Percentiles rank a stretch among this genome's conserved stretches.
Conservation (phyloP, 2,329 filamentous ascomycete species). For the Arachnomyces sp. region DNA sequence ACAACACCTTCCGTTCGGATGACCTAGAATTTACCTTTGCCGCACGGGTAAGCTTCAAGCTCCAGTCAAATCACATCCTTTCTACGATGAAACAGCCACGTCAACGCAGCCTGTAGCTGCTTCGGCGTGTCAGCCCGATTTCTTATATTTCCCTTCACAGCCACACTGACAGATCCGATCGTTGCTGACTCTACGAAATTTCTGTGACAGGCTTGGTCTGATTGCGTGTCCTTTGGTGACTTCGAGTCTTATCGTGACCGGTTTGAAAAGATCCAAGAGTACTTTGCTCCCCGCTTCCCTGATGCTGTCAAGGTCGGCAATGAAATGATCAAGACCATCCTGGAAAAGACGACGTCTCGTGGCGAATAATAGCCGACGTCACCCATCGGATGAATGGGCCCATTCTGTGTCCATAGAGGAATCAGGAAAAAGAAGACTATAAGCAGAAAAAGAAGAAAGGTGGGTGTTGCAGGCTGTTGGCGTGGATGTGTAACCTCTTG, state of each 20-base stretch:
- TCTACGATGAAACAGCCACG: neutral
- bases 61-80: neutral
- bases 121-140: neutral
- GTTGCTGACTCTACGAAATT: constrained; percentile 3
- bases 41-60: constrained; percentile 51
- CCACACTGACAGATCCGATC: neutral
- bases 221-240: constrained; percentile 82
- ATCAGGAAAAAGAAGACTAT: neutral
- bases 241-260: constrained; percentile 90
- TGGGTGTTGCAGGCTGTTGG: no score
- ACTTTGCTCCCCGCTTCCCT: constrained; percentile 83
- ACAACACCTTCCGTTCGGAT: constrained; percentile 87
- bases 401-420: no score
- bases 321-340: constrained; percentile 92
- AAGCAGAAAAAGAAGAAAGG: neutral
- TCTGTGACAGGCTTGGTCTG: constrained; percentile 67
- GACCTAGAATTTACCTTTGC: constrained; percentile 98
- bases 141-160: neutral
- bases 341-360: constrained; percentile 59
- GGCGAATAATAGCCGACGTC: neutral
- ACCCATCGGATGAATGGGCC: no score
- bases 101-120: no score
- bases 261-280: constrained; percentile 81
- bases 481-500: no score
- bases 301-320: constrained; percentile 85